A percentile compares a stretch with the other conserved stretches of the same genome.
These are phyloP conservation scores for Colletotrichum ledebouriae DNA, from an alignment of 2,329 filamentous ascomycete genomes.

Conservation along the genomic window DNA sequence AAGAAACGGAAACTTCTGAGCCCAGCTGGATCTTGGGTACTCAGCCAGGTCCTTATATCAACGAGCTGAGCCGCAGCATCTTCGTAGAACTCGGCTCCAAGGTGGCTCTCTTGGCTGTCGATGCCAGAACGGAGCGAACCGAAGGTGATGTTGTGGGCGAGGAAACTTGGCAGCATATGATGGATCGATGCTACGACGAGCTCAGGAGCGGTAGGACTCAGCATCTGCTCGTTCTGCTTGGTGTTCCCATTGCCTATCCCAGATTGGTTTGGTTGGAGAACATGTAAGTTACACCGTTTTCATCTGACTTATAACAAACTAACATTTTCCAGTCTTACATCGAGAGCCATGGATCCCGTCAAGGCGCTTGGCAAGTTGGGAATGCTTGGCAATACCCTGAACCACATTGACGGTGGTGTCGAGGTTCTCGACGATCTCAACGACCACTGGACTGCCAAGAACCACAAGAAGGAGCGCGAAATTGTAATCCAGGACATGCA, in stretches of 20 bases:
- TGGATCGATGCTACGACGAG: conserved; percentile 86
- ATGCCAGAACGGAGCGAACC: conserved; percentile 91
- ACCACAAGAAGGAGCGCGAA: conserved; percentile 91
- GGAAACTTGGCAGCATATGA: conserved; percentile 86
- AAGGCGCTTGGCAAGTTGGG: conserved; percentile 89
- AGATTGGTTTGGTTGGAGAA: conserved; percentile 79
- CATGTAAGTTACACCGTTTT: conserved; percentile 62
- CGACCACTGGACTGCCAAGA: conserved; percentile 97
- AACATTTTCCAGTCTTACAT: conserved; percentile 74
- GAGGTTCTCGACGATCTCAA: conserved; percentile 94
- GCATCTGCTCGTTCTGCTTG: conserved; percentile 88
- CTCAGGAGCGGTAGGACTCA: conserved; percentile 87
- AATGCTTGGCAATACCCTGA: conserved; percentile 82
- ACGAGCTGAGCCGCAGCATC: conserved; percentile 84
- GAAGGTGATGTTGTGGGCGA: conserved; percentile 84
- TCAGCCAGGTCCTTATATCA: conserved; percentile 89
- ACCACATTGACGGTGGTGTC: conserved; percentile 91
- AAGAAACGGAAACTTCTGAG: conserved; percentile 86
- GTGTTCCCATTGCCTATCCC: conserved; percentile 87
- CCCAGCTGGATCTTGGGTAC: conserved; percentile 91
- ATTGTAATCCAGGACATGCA: conserved; percentile 92
- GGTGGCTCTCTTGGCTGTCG: conserved; percentile 86
- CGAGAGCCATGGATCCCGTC: conserved; percentile 86
- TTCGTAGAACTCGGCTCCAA: conserved; percentile 87
- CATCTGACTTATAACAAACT: conserved; percentile 41